A percentile compares a stretch with the other conserved stretches of the same genome.
Conservation (phyloP, 441 rosid species). For the Manihot esculenta region DNA sequence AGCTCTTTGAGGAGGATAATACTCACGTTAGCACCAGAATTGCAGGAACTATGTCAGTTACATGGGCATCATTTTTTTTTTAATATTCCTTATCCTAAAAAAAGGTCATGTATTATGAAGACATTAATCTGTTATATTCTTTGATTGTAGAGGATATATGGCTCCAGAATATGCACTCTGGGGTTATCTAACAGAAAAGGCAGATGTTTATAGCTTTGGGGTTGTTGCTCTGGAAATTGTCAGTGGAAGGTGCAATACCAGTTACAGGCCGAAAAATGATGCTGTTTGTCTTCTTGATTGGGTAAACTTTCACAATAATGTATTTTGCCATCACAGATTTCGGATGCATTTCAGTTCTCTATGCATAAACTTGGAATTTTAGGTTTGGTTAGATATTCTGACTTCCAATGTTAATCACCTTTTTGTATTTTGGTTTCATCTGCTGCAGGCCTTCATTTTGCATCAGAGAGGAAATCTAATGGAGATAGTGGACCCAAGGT, state of each 20-base stretch:
- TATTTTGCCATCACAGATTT: too few species aligned
- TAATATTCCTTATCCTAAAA: neutral
- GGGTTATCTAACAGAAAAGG: constrained; percentile 51
- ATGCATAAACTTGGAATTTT: too few species aligned
- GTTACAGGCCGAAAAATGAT: constrained; percentile 41
- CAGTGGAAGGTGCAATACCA: constrained; percentile 53
- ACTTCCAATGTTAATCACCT: too few species aligned
- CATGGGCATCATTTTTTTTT: neutral
- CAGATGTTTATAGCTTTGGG: constrained; percentile 58
- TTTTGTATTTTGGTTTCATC: too few species aligned
- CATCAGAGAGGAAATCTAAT: constrained; percentile 38
- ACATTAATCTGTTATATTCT: neutral
- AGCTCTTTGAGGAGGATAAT: constrained; percentile 69
- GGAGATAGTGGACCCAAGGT: constrained; percentile 47
- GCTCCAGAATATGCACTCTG: constrained; percentile 61
- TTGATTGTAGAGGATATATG: constrained; percentile 48
- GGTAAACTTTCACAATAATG: constrained; percentile 26
- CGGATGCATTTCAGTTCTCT: too few species aligned
- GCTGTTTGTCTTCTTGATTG: constrained; percentile 58
- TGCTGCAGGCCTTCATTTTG: constrained; percentile 45
- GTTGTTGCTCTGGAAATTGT: constrained; percentile 57
- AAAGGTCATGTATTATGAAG: too few species aligned
- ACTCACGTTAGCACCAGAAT: constrained; percentile 72
- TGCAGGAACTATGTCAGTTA: constrained; percentile 68
- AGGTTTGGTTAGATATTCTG: too few species aligned